Conservation (phyloP, 2,329 filamentous ascomycete genomes). For the Bertia moriformis region DNA sequence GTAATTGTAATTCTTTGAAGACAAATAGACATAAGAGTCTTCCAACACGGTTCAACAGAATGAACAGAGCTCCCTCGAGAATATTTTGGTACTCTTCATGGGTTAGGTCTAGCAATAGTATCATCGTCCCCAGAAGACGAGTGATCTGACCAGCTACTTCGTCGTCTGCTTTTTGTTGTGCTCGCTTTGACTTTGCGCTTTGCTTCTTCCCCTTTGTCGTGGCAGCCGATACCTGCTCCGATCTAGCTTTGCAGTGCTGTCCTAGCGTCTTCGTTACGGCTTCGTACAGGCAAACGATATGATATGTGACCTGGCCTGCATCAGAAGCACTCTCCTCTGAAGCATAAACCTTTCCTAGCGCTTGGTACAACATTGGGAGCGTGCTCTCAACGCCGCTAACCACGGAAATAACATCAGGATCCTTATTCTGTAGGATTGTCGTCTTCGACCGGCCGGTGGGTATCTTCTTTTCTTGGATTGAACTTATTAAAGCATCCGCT, state of each 20-base stretch:
- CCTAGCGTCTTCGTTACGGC: constrained; percentile 3
- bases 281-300: constrained; percentile 17
- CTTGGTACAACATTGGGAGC: not conserved
- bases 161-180: not conserved
- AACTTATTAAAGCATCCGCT: not conserved
- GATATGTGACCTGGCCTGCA: constrained; percentile 14
- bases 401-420: not conserved
- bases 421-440: not conserved
- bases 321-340: constrained; percentile 3
- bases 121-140: not conserved
- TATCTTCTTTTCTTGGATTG: not conserved
- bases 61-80: not conserved
- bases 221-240: not conserved
- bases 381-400: not conserved
- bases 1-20: not conserved
- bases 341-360: not conserved
- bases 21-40: not conserved
- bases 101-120: not conserved
- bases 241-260: not conserved
- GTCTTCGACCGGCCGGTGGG: not conserved
- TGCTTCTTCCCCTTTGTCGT: not conserved
- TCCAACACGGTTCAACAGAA: not conserved
- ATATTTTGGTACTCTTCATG: not conserved
- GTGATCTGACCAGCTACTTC: not conserved
- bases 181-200: not conserved